Evolutionary conservation across 1,139 yeast genomes (phyloP).

Genomic region (Saccharomycopsis crataegensis): DNA sequence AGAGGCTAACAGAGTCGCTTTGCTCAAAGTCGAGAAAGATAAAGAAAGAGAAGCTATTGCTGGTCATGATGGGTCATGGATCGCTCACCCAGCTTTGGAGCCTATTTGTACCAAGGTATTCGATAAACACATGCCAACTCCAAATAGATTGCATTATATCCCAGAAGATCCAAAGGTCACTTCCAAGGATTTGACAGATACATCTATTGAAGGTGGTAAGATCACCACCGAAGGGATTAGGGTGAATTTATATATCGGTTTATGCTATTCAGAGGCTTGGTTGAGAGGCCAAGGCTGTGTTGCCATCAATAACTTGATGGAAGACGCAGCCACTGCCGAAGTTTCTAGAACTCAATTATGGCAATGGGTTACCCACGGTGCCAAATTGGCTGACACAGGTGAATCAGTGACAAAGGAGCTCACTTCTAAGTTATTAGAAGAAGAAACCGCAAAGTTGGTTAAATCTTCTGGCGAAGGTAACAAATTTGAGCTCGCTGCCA

Average conservation of each 20-base stretch:
- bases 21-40: constrained; percentile 61
- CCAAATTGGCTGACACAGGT: constrained; percentile 48
- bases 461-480: constrained; percentile 33
- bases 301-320: constrained; percentile 80
- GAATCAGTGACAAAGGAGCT: constrained; percentile 51
- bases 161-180: constrained; percentile 36
- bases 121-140: constrained; percentile 72
- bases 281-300: constrained; percentile 77
- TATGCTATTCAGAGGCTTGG: constrained; percentile 82
- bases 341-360: constrained; percentile 75
- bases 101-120: constrained; percentile 69
- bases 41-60: constrained; percentile 66
- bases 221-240: constrained; percentile 63
- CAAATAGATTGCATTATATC: constrained; percentile 60
- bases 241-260: constrained; percentile 65
- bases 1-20: constrained; percentile 50
- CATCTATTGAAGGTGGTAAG: constrained; percentile 52
- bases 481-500: constrained; percentile 47
- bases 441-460: constrained; percentile 50
- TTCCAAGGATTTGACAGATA: constrained; percentile 56
- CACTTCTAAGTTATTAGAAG: constrained; percentile 48
- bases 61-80: constrained; percentile 86
- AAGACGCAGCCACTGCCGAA: constrained; percentile 85
- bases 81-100: constrained; percentile 78
- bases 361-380: constrained; percentile 77